Conservation (phyloP, 176 grass and related monocot species). For the Ampelocalamus luodianensis region DNA sequence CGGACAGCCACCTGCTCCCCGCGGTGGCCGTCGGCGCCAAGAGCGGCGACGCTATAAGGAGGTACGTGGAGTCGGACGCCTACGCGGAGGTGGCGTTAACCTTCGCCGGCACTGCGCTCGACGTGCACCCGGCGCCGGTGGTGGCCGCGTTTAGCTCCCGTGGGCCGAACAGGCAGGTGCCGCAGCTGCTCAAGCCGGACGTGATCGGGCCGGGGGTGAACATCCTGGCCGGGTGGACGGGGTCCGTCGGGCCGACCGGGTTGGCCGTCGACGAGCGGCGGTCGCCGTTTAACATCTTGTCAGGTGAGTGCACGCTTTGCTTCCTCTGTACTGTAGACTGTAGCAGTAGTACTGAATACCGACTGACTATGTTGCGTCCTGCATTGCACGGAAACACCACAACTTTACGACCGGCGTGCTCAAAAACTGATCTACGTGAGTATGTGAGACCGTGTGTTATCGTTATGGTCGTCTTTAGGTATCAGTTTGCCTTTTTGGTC, state of each 20-base stretch:
- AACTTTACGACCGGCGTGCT: conserved; percentile 13
- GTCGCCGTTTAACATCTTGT: conserved; percentile 75
- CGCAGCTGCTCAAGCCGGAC: conserved; percentile 90
- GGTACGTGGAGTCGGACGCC: conserved; percentile 53
- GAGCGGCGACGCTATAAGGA: conserved; percentile 65
- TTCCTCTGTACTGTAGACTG: neutral
- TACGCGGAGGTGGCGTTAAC: conserved; percentile 52
- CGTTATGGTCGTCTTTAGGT: neutral
- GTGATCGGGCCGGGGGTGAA: conserved; percentile 86
- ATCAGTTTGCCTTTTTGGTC: conserved; percentile 21
- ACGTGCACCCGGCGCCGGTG: conserved; percentile 78
- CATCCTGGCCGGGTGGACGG: conserved; percentile 85
- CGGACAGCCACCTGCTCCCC: conserved; percentile 82
- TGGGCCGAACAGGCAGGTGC: conserved; percentile 69
- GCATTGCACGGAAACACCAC: conserved; percentile 1
- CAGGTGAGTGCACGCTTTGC: conserved; percentile 57
- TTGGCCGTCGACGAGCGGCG: conserved; percentile 63
- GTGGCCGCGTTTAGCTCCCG: conserved; percentile 94
- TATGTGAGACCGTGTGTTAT: neutral
- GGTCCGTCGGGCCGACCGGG: conserved; percentile 67
- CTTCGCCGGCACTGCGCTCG: conserved; percentile 71
- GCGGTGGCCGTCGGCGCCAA: conserved; percentile 72
- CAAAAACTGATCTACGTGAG: neutral
- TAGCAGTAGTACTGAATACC: neutral
- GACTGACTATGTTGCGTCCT: neutral